phyloP scores from a whole-genome alignment of 208 protist species.

The Borovskyia barvae region DNA sequence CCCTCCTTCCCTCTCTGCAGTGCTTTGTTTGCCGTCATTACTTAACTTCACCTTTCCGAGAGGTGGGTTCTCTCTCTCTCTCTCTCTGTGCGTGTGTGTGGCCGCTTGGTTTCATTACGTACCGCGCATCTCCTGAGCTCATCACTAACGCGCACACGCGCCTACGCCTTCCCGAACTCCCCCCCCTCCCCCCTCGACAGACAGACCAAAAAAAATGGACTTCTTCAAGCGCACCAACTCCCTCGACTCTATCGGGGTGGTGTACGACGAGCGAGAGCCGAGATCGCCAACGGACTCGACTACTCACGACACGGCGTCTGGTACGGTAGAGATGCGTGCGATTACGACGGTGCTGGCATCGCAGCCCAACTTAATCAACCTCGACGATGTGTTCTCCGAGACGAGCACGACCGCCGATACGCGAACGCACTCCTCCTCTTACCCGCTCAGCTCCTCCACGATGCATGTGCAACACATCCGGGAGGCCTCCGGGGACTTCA shows the following conservation, averaged over 20 bases:
- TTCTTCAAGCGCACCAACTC: constrained; percentile 47
- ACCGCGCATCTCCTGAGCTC: too few species aligned
- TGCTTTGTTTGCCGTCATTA: too few species aligned
- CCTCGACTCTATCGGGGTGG: constrained; percentile 41
- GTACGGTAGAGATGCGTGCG: constrained; percentile 9
- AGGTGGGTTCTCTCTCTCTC: too few species aligned
- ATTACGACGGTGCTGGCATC: constrained; percentile 8
- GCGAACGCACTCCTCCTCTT: constrained; percentile 31
- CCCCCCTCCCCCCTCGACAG: too few species aligned
- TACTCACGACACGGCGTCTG: constrained; percentile 7
- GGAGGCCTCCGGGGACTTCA: constrained; percentile 48
- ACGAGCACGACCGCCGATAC: constrained; percentile 44
- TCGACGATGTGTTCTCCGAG: constrained; percentile 40
- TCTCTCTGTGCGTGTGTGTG: too few species aligned
- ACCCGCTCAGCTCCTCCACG: constrained; percentile 22
- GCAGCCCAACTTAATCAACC: neutral
- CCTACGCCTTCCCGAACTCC: too few species aligned
- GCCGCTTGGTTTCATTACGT: too few species aligned
- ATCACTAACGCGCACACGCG: too few species aligned
- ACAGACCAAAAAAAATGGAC: too few species aligned
- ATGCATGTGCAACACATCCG: constrained; percentile 35
- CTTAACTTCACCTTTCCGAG: too few species aligned
- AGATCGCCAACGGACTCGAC: neutral
- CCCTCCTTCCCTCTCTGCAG: too few species aligned
- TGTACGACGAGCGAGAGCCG: constrained; percentile 30